Evolutionary conservation across 2,329 filamentous ascomycete species (phyloP).

Genomic region (Coleophoma cylindrospora): DNA sequence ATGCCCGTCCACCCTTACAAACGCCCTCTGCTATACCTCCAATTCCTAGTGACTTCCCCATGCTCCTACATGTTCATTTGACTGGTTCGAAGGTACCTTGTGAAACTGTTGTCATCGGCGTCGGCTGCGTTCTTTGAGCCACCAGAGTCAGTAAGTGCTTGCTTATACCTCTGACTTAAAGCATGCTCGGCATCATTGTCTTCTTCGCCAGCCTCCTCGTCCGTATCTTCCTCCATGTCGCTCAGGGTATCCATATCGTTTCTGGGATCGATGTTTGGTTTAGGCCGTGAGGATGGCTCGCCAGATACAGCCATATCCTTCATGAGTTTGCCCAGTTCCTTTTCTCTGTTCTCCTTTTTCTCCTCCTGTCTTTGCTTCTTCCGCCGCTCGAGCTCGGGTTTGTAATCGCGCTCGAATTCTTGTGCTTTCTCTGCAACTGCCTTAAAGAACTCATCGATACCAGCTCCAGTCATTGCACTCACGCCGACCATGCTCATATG

Average conservation of each 20-base stretch:
- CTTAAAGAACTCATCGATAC: slow-evolving; percentile 88
- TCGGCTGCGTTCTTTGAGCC: slow-evolving; percentile 24
- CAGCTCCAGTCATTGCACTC: slow-evolving; percentile 86
- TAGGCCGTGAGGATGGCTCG: slow-evolving; percentile 26
- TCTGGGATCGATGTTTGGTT: slow-evolving; percentile 10
- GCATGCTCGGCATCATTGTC: slow-evolving; percentile 60
- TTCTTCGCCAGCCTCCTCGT: slow-evolving; percentile 52
- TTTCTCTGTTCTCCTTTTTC: slow-evolving; percentile 67
- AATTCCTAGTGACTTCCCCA: neutral
- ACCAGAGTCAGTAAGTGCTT: slow-evolving; percentile 56
- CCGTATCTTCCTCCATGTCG: slow-evolving; percentile 42
- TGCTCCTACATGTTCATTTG: slow-evolving; percentile 23
- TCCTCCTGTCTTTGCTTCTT: slow-evolving; percentile 69
- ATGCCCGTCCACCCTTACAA: slow-evolving; percentile 19
- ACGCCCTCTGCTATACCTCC: slow-evolving; percentile 2
- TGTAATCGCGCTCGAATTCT: slow-evolving; percentile 88
- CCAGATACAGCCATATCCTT: slow-evolving; percentile 72
- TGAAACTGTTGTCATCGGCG: slow-evolving; percentile 27
- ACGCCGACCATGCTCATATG: slow-evolving; percentile 91
- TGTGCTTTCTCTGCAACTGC: slow-evolving; percentile 81
- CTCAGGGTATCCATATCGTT: slow-evolving; percentile 31
- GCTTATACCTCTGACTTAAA: slow-evolving; percentile 70
- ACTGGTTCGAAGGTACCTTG: slow-evolving; percentile 26
- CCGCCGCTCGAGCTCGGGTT: slow-evolving; percentile 81
- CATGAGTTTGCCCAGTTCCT: slow-evolving; percentile 90